These are phyloP conservation scores for Akanthomyces dipterigenus DNA, from an alignment of 2,329 filamentous ascomycete genomes.

Conservation along the genomic window DNA sequence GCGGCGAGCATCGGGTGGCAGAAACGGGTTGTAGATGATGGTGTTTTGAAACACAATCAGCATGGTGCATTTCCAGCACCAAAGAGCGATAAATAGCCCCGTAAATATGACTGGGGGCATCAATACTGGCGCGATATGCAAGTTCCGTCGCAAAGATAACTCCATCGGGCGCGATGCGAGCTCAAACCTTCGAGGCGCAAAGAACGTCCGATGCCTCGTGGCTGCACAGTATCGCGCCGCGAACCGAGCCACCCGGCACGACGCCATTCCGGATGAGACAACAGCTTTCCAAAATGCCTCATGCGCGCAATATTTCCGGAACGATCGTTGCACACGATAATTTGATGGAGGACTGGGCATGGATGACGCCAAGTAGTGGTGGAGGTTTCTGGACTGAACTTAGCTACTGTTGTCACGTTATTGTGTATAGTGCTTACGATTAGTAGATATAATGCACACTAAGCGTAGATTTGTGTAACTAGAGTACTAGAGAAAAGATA, in stretches of 20 bases:
- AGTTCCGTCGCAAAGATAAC: constrained; percentile 9
- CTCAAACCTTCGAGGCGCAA: background rate
- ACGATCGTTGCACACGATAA: background rate
- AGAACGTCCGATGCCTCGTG: background rate
- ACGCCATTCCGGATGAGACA: background rate
- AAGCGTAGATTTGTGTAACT: no score
- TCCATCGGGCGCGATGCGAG: background rate
- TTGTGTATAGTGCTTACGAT: no score
- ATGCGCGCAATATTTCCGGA: background rate
- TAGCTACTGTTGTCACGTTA: background rate
- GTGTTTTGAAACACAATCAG: constrained; percentile 73
- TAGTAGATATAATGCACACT: no score
- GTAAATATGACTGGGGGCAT: constrained; percentile 61
- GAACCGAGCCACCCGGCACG: background rate
- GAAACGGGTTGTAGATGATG: constrained; percentile 73
- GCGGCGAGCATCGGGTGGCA: constrained; percentile 62
- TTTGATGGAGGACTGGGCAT: background rate
- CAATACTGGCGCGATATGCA: constrained; percentile 36
- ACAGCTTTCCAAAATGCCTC: background rate
- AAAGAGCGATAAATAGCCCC: constrained; percentile 59
- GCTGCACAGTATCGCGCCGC: background rate
- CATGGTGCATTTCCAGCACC: constrained; percentile 63
- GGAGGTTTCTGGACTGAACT: background rate
- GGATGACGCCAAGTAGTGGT: background rate
- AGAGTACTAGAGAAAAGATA: no score